Evolutionary conservation across 441 rosid genomes (phyloP).

Genomic region (Cnidoscolus chayamansa): DNA sequence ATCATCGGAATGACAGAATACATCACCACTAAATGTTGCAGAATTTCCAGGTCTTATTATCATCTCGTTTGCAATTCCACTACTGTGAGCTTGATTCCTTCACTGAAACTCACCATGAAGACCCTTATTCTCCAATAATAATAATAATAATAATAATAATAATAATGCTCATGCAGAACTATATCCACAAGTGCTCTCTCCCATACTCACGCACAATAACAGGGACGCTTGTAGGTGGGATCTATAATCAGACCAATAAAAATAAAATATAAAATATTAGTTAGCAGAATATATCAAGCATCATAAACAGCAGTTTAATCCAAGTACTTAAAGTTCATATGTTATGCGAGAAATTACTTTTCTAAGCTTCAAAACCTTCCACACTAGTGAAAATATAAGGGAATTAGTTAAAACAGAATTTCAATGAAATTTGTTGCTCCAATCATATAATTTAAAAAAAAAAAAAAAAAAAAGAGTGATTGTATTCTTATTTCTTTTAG

Average conservation of each 20-base stretch:
- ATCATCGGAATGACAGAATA: not conserved
- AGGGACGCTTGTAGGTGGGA: conserved; percentile 91
- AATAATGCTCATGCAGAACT: conserved; percentile 8
- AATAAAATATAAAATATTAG: not conserved
- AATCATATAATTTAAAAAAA: no score
- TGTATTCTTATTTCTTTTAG: no score
- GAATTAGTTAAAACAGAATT: no score
- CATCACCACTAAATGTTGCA: not conserved
- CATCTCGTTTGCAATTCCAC: not conserved
- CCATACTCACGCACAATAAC: conserved; percentile 88
- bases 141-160: no score
- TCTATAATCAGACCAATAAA: conserved; percentile 32
- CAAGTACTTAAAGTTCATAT: not conserved
- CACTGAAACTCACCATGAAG: not conserved
- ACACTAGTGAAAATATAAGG: no score
- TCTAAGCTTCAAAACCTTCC: no score
- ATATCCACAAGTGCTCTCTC: conserved; percentile 66
- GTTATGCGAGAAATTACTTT: no score
- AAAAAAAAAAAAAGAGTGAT: no score
- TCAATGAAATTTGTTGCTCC: not conserved
- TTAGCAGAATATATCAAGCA: not conserved
- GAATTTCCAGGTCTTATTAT: not conserved
- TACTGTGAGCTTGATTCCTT: not conserved
- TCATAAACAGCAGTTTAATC: not conserved
- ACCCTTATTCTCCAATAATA: not conserved